phyloP scores from a whole-genome alignment of 2,329 filamentous ascomycete genomes.

The Fusarium torulosum region DNA sequence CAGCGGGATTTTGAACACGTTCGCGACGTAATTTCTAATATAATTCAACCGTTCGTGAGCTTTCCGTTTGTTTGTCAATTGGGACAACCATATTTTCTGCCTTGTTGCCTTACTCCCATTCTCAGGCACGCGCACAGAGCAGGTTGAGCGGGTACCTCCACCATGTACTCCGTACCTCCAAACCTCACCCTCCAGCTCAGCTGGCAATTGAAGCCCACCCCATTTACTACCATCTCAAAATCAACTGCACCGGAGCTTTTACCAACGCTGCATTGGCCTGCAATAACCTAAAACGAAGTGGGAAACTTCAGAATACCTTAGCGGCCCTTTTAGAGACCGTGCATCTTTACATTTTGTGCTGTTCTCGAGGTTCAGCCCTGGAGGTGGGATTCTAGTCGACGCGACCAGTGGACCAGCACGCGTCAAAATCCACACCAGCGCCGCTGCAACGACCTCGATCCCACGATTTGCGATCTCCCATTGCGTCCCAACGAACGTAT shows the following conservation, averaged over 20 bases:
- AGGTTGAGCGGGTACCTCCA: conserved; percentile 44
- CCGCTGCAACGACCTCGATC: conserved; percentile 36
- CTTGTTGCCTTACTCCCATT: conserved; percentile 51
- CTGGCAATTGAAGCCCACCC: conserved; percentile 32
- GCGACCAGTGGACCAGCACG: conserved; percentile 48
- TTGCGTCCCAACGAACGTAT: conserved; percentile 45
- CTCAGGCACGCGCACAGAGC: conserved; percentile 45
- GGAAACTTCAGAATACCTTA: not conserved
- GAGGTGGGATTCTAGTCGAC: conserved; percentile 38
- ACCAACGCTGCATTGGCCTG: conserved; percentile 31
- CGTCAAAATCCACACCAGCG: conserved; percentile 48
- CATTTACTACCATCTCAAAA: conserved; percentile 43
- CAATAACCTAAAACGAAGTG: conserved; percentile 22
- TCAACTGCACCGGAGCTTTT: conserved; percentile 37
- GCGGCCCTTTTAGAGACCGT: not conserved
- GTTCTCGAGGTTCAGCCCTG: conserved; percentile 19
- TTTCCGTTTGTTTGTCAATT: not conserved
- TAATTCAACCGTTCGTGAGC: not conserved
- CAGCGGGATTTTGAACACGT: not conserved
- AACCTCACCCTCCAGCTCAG: conserved; percentile 30
- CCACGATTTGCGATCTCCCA: conserved; percentile 42
- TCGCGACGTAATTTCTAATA: not conserved
- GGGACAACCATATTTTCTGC: conserved; percentile 41
- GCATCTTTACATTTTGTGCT: conserved; percentile 9
- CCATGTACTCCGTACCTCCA: conserved; percentile 45